phyloP scores from a whole-genome alignment of 2,329 filamentous ascomycete genomes.

The Penicillium corylophilum region DNA sequence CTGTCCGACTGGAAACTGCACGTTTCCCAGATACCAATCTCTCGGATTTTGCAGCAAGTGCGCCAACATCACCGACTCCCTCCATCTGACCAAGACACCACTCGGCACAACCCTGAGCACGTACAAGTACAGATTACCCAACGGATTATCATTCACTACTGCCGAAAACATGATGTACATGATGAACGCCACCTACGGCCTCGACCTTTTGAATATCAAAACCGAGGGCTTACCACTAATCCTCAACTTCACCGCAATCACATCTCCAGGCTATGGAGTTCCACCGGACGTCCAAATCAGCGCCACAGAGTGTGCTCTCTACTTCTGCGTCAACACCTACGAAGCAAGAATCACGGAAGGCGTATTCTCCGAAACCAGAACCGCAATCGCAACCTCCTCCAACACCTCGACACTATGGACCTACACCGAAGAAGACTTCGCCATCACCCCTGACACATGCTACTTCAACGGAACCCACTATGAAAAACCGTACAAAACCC shows the following conservation, averaged over 20 bases:
- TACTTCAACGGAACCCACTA: conserved; percentile 17
- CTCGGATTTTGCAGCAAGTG: conserved; percentile 31
- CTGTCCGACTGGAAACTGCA: conserved; percentile 37
- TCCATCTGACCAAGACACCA: conserved; percentile 1
- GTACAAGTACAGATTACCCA: conserved; percentile 23
- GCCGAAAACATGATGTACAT: conserved; percentile 13
- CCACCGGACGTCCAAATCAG: conserved; percentile 3
- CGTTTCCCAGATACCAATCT: conserved; percentile 29
- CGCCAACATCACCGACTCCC: conserved; percentile 20
- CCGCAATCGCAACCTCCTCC: conserved; percentile 9
- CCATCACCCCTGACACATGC: conserved; percentile 22
- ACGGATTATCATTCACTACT: conserved; percentile 17
- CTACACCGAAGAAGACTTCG: conserved; percentile 1
- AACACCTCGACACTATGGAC: conserved; percentile 8
- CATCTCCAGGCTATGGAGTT: conserved; percentile 12
- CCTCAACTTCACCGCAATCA: conserved; percentile 25
- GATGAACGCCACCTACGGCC: conserved; percentile 20
- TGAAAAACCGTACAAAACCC: conserved; percentile 6
- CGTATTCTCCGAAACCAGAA: conserved; percentile 15
- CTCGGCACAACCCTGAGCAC: neutral
- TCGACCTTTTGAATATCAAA: conserved; percentile 15
- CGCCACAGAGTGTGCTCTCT: conserved; percentile 25
- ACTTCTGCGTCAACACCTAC: conserved; percentile 26
- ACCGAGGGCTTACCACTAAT: conserved; percentile 11
- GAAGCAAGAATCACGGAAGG: conserved; percentile 17